Evolutionary conservation across 1,284 basidiomycete species (phyloP).

Genomic region (Fomitopsis betulina): DNA sequence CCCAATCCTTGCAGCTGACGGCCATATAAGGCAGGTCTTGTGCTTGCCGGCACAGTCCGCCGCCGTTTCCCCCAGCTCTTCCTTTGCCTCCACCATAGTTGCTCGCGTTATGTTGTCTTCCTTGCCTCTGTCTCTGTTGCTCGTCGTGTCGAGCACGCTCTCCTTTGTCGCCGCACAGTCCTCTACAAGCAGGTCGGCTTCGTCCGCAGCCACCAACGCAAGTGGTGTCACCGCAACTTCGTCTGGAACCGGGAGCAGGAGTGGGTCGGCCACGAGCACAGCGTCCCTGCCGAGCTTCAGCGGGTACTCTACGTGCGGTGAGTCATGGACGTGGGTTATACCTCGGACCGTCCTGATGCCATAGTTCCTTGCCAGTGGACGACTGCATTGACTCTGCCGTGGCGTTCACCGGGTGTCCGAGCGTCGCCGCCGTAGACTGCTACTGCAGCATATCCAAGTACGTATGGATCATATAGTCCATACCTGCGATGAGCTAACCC

Average conservation of each 20-base stretch:
- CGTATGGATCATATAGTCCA: background rate
- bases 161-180: background rate
- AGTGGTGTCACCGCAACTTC: background rate
- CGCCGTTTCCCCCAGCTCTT: background rate
- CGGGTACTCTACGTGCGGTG: slow-evolving; percentile 7
- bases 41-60: background rate
- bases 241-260: background rate
- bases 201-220: background rate
- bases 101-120: background rate
- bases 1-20: too few species aligned
- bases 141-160: background rate
- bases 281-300: slow-evolving; percentile 8
- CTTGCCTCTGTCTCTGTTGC: background rate
- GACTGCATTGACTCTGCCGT: slow-evolving; percentile 22
- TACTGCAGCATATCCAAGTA: slow-evolving; percentile 21
- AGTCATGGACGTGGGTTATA: background rate
- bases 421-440: slow-evolving; percentile 23
- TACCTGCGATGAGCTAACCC: too few species aligned
- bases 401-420: slow-evolving; percentile 20
- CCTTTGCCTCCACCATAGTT: background rate
- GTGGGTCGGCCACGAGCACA: slow-evolving; percentile 5
- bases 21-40: background rate
- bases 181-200: background rate
- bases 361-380: slow-evolving; percentile 11
- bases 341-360: background rate